phyloP scores from a whole-genome alignment of 2,329 filamentous ascomycete species.

The Alternaria atra region DNA sequence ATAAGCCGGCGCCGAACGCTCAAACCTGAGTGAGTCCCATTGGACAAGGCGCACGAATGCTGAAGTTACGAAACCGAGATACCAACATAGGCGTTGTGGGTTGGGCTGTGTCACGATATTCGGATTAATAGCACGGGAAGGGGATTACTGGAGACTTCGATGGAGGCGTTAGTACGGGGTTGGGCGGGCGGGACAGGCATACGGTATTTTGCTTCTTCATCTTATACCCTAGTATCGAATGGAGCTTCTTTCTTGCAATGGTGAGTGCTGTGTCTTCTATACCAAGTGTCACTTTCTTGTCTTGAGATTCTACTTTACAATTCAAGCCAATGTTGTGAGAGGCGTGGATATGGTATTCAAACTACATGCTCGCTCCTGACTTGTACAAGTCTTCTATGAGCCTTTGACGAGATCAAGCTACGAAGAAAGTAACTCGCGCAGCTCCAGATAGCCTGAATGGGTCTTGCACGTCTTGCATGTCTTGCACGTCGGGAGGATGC shows the following conservation, averaged over 20 bases:
- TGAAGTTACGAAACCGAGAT: not conserved
- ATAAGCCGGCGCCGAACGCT: constrained; percentile 9
- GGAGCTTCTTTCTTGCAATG: constrained; percentile 6
- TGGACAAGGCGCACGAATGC: not conserved
- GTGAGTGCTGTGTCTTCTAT: not conserved
- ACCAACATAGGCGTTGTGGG: not conserved
- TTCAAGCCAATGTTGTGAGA: not conserved
- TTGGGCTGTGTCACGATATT: constrained; percentile 11
- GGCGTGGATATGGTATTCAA: not conserved
- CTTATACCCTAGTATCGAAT: constrained; percentile 26
- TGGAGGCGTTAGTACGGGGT: not conserved
- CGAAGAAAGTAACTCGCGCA: not conserved
- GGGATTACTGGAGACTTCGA: not conserved
- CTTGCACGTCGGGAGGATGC: not conserved
- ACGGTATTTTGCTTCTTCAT: constrained; percentile 13
- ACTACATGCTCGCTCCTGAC: not conserved
- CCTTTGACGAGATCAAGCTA: not conserved
- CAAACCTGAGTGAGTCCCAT: not conserved
- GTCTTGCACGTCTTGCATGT: not conserved
- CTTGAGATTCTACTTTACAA: not conserved
- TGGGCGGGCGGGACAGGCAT: not conserved
- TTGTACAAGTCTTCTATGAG: not conserved
- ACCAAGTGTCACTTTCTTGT: not conserved
- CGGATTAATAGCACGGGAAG: not conserved
- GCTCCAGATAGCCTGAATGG: not conserved